Conservation (phyloP, 805 yeast genomes). For the Ascoidea asiatica region DNA sequence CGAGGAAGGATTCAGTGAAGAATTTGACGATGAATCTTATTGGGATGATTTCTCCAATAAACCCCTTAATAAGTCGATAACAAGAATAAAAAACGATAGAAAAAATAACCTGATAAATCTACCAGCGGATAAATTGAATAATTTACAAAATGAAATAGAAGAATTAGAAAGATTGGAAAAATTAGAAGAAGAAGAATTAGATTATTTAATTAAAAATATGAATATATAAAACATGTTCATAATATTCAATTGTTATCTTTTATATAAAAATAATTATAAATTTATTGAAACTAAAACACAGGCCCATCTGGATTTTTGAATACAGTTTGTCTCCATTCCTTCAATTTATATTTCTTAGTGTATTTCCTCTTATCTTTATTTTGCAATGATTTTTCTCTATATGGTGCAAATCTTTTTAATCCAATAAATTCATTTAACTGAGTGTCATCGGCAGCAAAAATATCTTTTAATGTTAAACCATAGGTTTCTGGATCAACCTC, state of each 20-base stretch:
- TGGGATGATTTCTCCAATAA: background rate
- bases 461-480: slow-evolving; percentile 79
- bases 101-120: background rate
- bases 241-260: background rate
- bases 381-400: slow-evolving; percentile 60
- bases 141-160: background rate
- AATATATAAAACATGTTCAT: too few relatives aligned
- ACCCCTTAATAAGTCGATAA: too few relatives aligned
- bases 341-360: slow-evolving; percentile 67
- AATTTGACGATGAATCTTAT: background rate
- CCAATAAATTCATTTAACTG: slow-evolving; percentile 78
- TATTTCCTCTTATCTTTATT: slow-evolving; percentile 73
- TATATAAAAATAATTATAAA: too few relatives aligned
- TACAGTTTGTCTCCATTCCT: slow-evolving; percentile 82
- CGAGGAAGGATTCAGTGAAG: background rate
- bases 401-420: slow-evolving; percentile 87
- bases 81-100: too few relatives aligned
- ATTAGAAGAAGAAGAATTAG: background rate
- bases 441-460: slow-evolving; percentile 77
- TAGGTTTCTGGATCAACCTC: slow-evolving; percentile 92
- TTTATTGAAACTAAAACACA: too few relatives aligned
- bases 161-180: background rate
- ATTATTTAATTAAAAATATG: too few relatives aligned
- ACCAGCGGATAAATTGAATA: background rate
- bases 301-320: slow-evolving; percentile 51